These are phyloP conservation scores for Omphalotus guepiniiformis DNA, from an alignment of 768 basidiomycete genomes.

Conservation along the genomic window DNA sequence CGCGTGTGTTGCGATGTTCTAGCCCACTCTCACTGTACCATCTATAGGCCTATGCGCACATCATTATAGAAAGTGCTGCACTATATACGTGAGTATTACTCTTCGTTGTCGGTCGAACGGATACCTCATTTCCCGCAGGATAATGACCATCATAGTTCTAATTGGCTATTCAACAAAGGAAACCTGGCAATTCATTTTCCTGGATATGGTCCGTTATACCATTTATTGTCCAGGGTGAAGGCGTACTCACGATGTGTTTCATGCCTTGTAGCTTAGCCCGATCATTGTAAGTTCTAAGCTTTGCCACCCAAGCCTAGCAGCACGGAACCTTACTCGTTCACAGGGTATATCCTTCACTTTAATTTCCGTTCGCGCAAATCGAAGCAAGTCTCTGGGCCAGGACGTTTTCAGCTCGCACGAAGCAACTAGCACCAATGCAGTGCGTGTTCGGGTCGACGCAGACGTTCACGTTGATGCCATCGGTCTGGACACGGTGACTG, in stretches of 20 bases:
- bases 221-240: not conserved
- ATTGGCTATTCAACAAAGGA: slow-evolving; percentile 4
- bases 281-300: slow-evolving; percentile 1
- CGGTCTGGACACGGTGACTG: not conserved
- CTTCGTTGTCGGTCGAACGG: not conserved
- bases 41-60: not conserved
- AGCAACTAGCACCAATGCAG: not conserved
- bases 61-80: slow-evolving; percentile 4
- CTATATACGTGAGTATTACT: slow-evolving; percentile 1
- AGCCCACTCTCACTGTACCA: not conserved
- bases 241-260: not conserved
- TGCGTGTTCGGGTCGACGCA: not conserved
- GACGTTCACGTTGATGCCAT: not conserved
- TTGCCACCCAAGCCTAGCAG: not conserved
- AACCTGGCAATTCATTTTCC: slow-evolving; percentile 1
- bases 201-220: not conserved
- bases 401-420: not conserved
- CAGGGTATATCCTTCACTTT: slow-evolving; percentile 5
- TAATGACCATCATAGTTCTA: not conserved
- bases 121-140: not conserved
- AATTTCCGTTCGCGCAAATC: slow-evolving; percentile 3
- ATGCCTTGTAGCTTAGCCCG: not conserved
- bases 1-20: too few relatives aligned
- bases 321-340: not conserved
- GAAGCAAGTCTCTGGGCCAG: not conserved